phyloP scores from a whole-genome alignment of 108 stramenopile genomes.

The Aurantiochytrium sp. region DNA sequence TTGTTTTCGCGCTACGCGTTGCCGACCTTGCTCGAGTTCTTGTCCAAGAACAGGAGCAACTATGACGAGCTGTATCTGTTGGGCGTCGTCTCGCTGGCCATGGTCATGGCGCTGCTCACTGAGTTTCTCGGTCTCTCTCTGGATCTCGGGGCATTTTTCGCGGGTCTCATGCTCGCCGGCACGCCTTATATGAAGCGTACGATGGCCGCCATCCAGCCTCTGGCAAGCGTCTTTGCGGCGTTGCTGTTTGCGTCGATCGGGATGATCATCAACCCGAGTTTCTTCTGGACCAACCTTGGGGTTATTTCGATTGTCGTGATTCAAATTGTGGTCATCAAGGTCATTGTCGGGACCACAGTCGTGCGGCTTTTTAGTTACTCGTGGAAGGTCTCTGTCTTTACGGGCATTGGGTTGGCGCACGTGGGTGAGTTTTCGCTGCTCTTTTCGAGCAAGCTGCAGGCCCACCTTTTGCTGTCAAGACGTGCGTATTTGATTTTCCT shows the following conservation, averaged over 20 bases:
- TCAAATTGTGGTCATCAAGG: neutral
- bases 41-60: neutral
- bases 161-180: slow-evolving; percentile 21
- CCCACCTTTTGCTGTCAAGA: neutral
- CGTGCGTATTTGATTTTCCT: neutral
- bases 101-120: slow-evolving; percentile 4
- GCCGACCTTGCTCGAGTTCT: neutral
- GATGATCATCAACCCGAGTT: slow-evolving; percentile 21
- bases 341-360: neutral
- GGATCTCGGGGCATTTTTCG: slow-evolving; percentile 27
- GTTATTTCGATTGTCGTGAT: neutral
- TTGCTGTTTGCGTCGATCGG: slow-evolving; percentile 28
- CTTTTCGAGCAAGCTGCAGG: slow-evolving; percentile 26
- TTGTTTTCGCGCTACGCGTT: neutral
- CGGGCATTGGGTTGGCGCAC: slow-evolving; percentile 18
- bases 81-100: slow-evolving; percentile 10
- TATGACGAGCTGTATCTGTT: neutral
- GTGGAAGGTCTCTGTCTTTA: neutral
- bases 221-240: neutral
- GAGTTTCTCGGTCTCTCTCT: slow-evolving; percentile 19
- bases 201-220: neutral
- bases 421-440: slow-evolving; percentile 5
- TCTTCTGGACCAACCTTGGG: neutral
- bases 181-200: neutral
- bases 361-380: neutral